Evolutionary conservation across 352 stramenopile genomes (phyloP), one percentile per base, ranked within the genome.

Genomic region (Globisporangium camurandrum): DNA sequence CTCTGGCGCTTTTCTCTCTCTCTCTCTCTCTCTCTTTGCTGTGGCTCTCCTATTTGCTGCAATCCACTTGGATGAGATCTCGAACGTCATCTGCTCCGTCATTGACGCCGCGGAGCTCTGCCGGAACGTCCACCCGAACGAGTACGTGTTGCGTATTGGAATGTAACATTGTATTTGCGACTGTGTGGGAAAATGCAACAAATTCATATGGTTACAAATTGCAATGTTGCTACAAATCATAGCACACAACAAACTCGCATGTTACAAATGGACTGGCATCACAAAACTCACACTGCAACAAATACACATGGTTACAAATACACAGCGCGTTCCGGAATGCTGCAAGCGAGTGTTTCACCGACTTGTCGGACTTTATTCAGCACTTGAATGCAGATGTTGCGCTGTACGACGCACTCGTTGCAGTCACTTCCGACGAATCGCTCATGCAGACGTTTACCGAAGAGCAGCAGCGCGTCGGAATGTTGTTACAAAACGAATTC

Each of bases 31-130:
- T 11, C 14, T 43, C 20, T 52, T 28, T 23, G 52, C 4, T 40
- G 26, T 11, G n/a, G n/a, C n/a, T n/a, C n/a, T n/a, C n/a, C n/a
- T n/a, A n/a, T n/a, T n/a, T n/a, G n/a, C n/a, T n/a, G n/a, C n/a
- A n/a, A 6, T 66, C 46, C 59, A 79, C 61, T 62, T 98, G 46
- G 95, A 98, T 63, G 74, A 95, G 49, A 96, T 98, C 34, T 97
- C 86, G 38, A 97, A 97, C 57, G 69, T 70, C 30, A 91, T 98
- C 54, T 98, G 95, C 69, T 95, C 83, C 24, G 91, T 98, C 38
- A 97, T 98, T 56, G 95, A 98, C 65, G 86, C 92, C 3, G 91
- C 93, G 5, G 95, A 98, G 64, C 62, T 98, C 8, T 98, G 90
- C 59, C 88, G 95, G 31, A 97, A 92, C 30, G 88, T 96, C 9